phyloP scores from a whole-genome alignment of 495 filamentous ascomycete genomes.

The Hypoxylon trugodes region DNA sequence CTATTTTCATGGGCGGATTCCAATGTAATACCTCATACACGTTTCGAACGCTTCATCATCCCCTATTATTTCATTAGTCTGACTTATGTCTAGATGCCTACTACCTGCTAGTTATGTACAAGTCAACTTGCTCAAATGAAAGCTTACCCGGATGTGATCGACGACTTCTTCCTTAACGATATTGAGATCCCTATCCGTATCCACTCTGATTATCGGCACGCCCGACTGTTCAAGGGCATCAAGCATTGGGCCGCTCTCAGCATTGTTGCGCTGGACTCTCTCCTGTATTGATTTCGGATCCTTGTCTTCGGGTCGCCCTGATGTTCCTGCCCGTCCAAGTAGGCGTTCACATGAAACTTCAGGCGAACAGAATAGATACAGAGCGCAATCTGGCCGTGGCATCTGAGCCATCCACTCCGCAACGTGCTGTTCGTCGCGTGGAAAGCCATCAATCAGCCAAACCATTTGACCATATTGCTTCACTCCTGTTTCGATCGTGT shows the following conservation, averaged over 20 bases:
- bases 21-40: background rate
- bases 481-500: slow-evolving; percentile 16
- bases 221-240: slow-evolving; percentile 14
- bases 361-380: slow-evolving; percentile 19
- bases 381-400: slow-evolving; percentile 4
- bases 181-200: slow-evolving; percentile 15
- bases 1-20: too few species aligned
- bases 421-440: slow-evolving; percentile 20
- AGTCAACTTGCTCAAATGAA: background rate
- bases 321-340: slow-evolving; percentile 7
- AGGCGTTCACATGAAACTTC: slow-evolving; percentile 18
- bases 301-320: slow-evolving; percentile 21
- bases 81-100: background rate
- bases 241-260: slow-evolving; percentile 20
- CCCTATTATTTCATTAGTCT: background rate
- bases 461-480: slow-evolving; percentile 4
- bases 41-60: background rate
- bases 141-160: slow-evolving; percentile 11
- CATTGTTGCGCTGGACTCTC: slow-evolving; percentile 7
- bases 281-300: background rate
- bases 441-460: slow-evolving; percentile 34
- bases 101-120: too few species aligned
- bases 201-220: slow-evolving; percentile 9
- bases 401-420: slow-evolving; percentile 8
- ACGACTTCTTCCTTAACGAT: slow-evolving; percentile 12